phyloP scores from a whole-genome alignment of 2,329 filamentous ascomycete species.

The Fusarium staphyleae region DNA sequence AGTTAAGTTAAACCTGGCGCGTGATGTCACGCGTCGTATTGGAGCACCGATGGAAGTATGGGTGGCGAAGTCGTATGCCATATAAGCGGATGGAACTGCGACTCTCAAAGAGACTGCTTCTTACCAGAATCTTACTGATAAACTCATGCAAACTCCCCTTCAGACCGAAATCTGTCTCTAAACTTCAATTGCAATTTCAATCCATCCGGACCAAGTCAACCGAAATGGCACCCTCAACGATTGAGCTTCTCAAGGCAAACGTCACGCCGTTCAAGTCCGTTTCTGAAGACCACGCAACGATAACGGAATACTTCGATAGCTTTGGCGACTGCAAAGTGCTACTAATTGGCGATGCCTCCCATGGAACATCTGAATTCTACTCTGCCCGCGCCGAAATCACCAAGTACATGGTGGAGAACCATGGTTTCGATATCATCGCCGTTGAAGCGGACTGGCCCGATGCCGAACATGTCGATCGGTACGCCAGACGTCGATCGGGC shows the following conservation, averaged over 20 bases:
- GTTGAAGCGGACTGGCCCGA: constrained; percentile 28
- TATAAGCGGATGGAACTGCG: constrained; percentile 3
- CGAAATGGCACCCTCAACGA: constrained; percentile 7
- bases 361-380: constrained; percentile 25
- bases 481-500: constrained; percentile 13
- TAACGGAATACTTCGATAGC: constrained; percentile 17
- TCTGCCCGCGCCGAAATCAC: constrained; percentile 23
- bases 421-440: constrained; percentile 26
- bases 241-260: constrained; percentile 14
- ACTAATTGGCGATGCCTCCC: constrained; percentile 21
- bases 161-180: neutral
- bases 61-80: neutral
- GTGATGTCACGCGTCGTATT: constrained; percentile 11
- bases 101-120: neutral
- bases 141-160: neutral
- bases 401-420: constrained; percentile 27
- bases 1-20: neutral
- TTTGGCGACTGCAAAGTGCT: constrained; percentile 23
- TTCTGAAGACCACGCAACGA: constrained; percentile 3
- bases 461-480: constrained; percentile 21
- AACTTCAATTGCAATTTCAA: no score
- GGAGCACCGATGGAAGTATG: neutral
- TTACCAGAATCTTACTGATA: neutral
- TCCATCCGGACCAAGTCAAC: neutral
- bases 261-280: constrained; percentile 16